A percentile compares a stretch with the other conserved stretches of the same genome.
These are phyloP conservation scores for Periconia macrospinosa DNA, from an alignment of 2,329 filamentous ascomycete species.

Conservation along the genomic window DNA sequence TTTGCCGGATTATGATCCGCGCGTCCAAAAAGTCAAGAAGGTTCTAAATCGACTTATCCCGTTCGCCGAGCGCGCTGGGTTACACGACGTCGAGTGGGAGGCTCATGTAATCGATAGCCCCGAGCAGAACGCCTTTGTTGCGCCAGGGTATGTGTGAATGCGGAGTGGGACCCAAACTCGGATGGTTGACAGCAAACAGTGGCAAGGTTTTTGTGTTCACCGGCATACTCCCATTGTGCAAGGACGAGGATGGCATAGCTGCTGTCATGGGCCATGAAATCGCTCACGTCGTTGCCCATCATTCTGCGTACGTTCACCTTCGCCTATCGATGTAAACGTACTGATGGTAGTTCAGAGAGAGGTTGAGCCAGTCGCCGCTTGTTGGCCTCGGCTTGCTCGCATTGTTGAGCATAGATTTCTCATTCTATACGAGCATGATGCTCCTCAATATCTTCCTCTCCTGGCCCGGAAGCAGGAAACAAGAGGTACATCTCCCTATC, in stretches of 20 bases:
- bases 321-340: neutral
- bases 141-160: constrained; percentile 59
- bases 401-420: constrained; percentile 45
- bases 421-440: constrained; percentile 41
- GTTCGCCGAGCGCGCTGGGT: constrained; percentile 56
- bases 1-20: constrained; percentile 61
- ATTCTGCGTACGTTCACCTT: constrained; percentile 30
- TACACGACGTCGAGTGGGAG: constrained; percentile 62
- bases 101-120: constrained; percentile 73
- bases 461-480: constrained; percentile 68
- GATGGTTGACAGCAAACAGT: constrained; percentile 32
- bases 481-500: constrained; percentile 55
- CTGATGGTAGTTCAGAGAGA: constrained; percentile 50
- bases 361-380: constrained; percentile 52
- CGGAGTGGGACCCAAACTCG: neutral
- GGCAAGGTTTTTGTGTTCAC: constrained; percentile 81
- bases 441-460: constrained; percentile 66
- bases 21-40: constrained; percentile 59
- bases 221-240: constrained; percentile 69
- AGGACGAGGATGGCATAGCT: constrained; percentile 69
- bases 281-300: constrained; percentile 63
- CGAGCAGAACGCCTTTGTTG: constrained; percentile 73
- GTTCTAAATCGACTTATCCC: constrained; percentile 70
- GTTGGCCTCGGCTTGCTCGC: constrained; percentile 43
- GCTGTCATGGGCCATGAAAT: constrained; percentile 80